Evolutionary conservation across 768 basidiomycete genomes (phyloP).

Genomic region (Phallus indusiatus): DNA sequence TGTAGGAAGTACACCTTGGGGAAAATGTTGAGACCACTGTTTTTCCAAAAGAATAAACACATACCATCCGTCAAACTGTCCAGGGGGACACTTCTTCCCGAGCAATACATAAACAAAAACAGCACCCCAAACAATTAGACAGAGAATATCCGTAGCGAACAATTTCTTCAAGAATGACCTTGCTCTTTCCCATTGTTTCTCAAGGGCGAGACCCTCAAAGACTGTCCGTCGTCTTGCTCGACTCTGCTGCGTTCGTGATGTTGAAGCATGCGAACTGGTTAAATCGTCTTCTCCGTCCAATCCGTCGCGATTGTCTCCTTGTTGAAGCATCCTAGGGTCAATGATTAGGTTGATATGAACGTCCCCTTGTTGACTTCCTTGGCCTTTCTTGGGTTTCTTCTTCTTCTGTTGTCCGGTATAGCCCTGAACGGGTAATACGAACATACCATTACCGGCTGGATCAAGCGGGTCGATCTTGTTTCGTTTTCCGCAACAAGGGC

Average conservation of each 20-base stretch:
- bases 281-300: conserved; percentile 27
- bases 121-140: conserved; percentile 44
- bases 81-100: conserved; percentile 55
- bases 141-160: conserved; percentile 38
- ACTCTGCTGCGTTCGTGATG: conserved; percentile 20
- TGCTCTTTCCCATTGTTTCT: conserved; percentile 52
- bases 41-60: conserved; percentile 15
- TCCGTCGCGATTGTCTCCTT: conserved; percentile 25
- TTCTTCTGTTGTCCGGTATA: conserved; percentile 31
- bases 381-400: conserved; percentile 32
- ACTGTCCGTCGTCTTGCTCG: conserved; percentile 36
- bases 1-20: conserved; percentile 64
- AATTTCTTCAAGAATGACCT: conserved; percentile 44
- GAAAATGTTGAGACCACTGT: conserved; percentile 5
- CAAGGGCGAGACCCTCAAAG: conserved; percentile 53
- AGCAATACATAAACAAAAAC: conserved; percentile 51
- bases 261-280: conserved; percentile 26
- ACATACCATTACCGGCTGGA: conserved; percentile 31
- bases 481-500: conserved; percentile 41
- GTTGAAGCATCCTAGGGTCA: conserved; percentile 49
- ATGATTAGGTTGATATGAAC: conserved; percentile 71
- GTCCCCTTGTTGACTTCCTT: conserved; percentile 30
- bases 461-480: conserved; percentile 19
- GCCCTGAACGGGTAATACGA: conserved; percentile 56
- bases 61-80: conserved; percentile 55